Evolutionary conservation across 2,329 filamentous ascomycete genomes (phyloP).

Genomic region (Colletotrichum sublineola): DNA sequence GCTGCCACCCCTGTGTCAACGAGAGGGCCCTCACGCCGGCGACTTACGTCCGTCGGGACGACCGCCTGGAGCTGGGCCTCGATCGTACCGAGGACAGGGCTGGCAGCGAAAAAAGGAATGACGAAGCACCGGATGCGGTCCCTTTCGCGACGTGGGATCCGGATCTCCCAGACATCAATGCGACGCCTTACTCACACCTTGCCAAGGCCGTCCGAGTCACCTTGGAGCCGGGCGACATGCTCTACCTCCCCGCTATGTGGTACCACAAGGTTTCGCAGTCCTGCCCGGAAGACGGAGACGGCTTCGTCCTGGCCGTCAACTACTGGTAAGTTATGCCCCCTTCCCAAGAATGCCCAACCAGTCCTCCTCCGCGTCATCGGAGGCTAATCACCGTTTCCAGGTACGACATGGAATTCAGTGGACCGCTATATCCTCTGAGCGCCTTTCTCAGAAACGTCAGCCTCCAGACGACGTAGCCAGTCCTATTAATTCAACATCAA

Average conservation of each 20-base stretch:
- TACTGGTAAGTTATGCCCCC: slow-evolving; percentile 73
- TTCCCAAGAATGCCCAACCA: neutral
- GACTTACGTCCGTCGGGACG: slow-evolving; percentile 65
- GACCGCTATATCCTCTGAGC: slow-evolving; percentile 73
- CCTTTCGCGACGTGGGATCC: slow-evolving; percentile 85
- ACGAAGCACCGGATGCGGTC: slow-evolving; percentile 53
- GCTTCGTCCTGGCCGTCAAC: slow-evolving; percentile 83
- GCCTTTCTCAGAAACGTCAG: slow-evolving; percentile 65
- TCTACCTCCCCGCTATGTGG: slow-evolving; percentile 87
- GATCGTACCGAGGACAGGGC: slow-evolving; percentile 47
- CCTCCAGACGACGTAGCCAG: slow-evolving; percentile 22
- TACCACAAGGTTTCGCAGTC: slow-evolving; percentile 84
- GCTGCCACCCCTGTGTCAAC: slow-evolving; percentile 77
- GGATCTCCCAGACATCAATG: slow-evolving; percentile 63
- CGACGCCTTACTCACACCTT: slow-evolving; percentile 71
- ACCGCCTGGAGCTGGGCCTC: slow-evolving; percentile 45
- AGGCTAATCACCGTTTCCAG: slow-evolving; percentile 52
- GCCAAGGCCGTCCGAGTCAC: slow-evolving; percentile 75
- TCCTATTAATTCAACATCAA: neutral
- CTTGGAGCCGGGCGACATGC: slow-evolving; percentile 80
- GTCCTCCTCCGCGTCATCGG: neutral
- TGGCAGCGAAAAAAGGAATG: slow-evolving; percentile 40
- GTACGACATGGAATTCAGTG: slow-evolving; percentile 85
- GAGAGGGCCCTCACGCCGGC: slow-evolving; percentile 70
- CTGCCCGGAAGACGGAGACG: slow-evolving; percentile 75